Conservation (phyloP, 2,329 filamentous ascomycete species). For the Sclerotinia minor region DNA sequence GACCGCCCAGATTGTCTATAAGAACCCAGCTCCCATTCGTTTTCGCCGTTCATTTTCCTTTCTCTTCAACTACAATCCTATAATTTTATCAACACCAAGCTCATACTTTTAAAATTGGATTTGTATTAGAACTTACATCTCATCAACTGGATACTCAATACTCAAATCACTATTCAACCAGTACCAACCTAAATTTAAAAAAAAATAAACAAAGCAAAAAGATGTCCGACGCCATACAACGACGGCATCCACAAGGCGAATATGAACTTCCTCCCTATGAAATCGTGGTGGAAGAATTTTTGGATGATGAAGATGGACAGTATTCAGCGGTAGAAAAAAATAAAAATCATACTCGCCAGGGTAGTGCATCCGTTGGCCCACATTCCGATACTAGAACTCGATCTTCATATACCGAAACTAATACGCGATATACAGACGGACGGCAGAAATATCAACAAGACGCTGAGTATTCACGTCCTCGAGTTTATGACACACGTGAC, state of each 20-base stretch:
- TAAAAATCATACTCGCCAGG: background rate
- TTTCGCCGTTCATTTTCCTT: background rate
- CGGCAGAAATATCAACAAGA: background rate
- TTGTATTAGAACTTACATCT: background rate
- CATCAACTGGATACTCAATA: background rate
- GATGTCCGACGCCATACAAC: background rate
- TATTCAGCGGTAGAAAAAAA: background rate
- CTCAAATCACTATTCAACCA: background rate
- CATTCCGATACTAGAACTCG: background rate
- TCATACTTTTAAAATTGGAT: background rate
- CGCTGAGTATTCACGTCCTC: background rate
- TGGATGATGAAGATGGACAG: background rate
- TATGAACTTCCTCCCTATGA: too few species aligned
- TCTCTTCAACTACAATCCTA: background rate
- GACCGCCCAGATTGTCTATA: background rate
- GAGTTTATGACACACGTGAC: too few species aligned
- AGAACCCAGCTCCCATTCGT: background rate
- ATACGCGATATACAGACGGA: background rate
- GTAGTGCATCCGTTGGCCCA: background rate
- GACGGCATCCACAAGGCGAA: background rate
- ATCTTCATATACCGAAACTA: background rate
- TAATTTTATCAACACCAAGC: background rate
- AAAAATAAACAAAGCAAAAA: background rate
- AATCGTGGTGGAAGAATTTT: too few species aligned
- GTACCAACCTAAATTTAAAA: background rate